Base-by-base conservation (phyloP, 2,329 filamentous ascomycete genomes). In the Neophaeococcomyces mojaviensis region DNA sequence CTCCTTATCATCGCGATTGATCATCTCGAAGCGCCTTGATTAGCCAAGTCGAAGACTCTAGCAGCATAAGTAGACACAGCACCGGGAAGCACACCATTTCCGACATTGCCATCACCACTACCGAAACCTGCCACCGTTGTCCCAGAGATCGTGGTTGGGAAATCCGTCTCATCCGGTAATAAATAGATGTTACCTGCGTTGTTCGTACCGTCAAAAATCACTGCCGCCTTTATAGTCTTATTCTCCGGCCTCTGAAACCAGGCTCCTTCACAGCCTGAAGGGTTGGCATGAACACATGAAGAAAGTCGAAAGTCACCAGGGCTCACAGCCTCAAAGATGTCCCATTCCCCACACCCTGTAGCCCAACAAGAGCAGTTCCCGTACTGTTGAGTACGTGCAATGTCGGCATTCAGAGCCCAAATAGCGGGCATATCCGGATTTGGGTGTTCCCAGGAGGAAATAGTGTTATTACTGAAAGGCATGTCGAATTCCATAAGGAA, bases 401-500 rank as follows among this genome's bases (percentile, higher is more conserved):
- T 86, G 49, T 78, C 73, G 15, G 78, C 80, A 65, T 89, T 89
- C 49, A 89, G 76, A 40, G 82, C 69, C 86, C 86, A 89, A 63
- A 83, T 74, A 34, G 84, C 81, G 7, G 85, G 84, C 74, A 84
- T 84, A 64, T 88, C 79, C 34, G 62, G 69, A 58, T 80, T 76
- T 57, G 69, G 70, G 47, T 68, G 69, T 5, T 5, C 24, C 5
- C 5, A 5, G 10, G 24, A 6, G 5, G 24, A 37, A n/a, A 55
- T 57, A 1, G 61, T 66, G 43, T 69, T 61, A 50, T 74, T 74
- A 47, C 77, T 76, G 39, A 73, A 59, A 7, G 84, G 84, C 85
- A 89, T 89, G 46, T 71, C 69, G 63, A 88, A 85, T 56, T 86
- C 76, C 56, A 85, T 74, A 52, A 88, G 71, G 68, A 89, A 88